Evolutionary conservation across 2,329 filamentous ascomycete species (phyloP).

Genomic region (Aureobasidium sp.): DNA sequence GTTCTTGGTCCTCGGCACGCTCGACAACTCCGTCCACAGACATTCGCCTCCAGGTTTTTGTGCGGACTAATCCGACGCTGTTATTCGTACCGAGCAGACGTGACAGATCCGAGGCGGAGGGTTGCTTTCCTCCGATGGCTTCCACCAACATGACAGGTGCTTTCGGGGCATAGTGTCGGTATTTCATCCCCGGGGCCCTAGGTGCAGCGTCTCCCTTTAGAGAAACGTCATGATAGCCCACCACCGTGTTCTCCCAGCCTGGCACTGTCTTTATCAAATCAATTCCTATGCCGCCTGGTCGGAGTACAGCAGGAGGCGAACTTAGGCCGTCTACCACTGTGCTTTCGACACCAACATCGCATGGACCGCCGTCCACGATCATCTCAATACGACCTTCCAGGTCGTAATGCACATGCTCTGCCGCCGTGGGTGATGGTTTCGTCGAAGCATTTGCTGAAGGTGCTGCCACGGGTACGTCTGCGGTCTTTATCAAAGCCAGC

Average conservation of each 20-base stretch:
- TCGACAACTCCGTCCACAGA: constrained; percentile 18
- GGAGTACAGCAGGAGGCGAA: constrained; percentile 69
- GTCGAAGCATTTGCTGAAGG: constrained; percentile 94
- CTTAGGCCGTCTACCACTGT: constrained; percentile 91
- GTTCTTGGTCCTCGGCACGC: constrained; percentile 22
- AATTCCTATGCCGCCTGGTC: constrained; percentile 81
- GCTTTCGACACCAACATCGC: constrained; percentile 86
- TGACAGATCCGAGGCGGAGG: constrained; percentile 25
- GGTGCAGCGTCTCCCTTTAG: constrained; percentile 58
- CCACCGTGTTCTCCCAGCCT: constrained; percentile 73
- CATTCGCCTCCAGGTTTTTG: constrained; percentile 28
- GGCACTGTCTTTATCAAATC: constrained; percentile 66
- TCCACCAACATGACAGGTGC: constrained; percentile 82
- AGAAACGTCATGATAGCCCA: constrained; percentile 71
- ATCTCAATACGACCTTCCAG: constrained; percentile 73
- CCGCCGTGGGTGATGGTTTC: constrained; percentile 83
- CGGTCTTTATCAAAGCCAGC: constrained; percentile 73
- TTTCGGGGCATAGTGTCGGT: constrained; percentile 92
- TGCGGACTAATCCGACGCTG: constrained; percentile 36
- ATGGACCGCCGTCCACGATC: constrained; percentile 83
- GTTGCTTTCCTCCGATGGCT: constrained; percentile 33
- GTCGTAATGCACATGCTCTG: constrained; percentile 82
- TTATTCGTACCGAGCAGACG: constrained; percentile 22
- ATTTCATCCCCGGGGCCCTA: constrained; percentile 95
- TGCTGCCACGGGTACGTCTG: constrained; percentile 73